Evolutionary conservation across 768 basidiomycete species (phyloP), one percentile per base, ranked within the genome.

Genomic region (Trichaptum fuscoviolaceum): DNA sequence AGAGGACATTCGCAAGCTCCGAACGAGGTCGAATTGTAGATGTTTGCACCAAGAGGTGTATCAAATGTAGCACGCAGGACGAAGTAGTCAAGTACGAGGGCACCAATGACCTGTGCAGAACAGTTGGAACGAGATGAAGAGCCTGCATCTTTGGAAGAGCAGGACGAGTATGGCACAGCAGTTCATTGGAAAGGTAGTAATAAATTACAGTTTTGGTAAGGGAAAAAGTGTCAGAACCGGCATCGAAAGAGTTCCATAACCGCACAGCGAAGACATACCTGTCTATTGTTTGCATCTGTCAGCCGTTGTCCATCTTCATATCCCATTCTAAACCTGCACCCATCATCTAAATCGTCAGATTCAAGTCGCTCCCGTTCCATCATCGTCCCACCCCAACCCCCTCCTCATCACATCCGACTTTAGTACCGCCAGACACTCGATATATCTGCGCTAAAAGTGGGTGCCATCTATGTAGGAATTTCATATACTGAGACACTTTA

Each of bases 241-340:
- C 5, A 52, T 6, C 8, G 30, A 30, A 30, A 3, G 30, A 30
- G 30, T 30, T 30, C 30, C 30, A 30, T 30, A 2, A 30, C 8
- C 8, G 30, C 30, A 30, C 8, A 30, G 30, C 2, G 8, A 30
- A 8, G 30, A 30, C 30, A 30, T 30, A 30, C 30, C 30, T 30
- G 4, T 3, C 2, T 30, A 30, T 30, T 8, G 30, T 3, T 12
- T 64, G n/a, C n/a, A n/a, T n/a, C n/a, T n/a, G n/a, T n/a, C n/a
- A 85, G 63, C 85, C 84, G 66, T 87, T 86, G 1, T 88, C 86
- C 76, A 88, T 82, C 68, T 89, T 89, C 63, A 91, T 78, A 73
- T 91, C 89, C 3, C 87, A 89, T 73, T 91, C 87, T 1, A 90
- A 75, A 10, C 88, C 88, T 9, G 75, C 80, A 6, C n/a, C 90